phyloP scores from a whole-genome alignment of 2,329 filamentous ascomycete genomes.

The Alternaria infectoria region DNA sequence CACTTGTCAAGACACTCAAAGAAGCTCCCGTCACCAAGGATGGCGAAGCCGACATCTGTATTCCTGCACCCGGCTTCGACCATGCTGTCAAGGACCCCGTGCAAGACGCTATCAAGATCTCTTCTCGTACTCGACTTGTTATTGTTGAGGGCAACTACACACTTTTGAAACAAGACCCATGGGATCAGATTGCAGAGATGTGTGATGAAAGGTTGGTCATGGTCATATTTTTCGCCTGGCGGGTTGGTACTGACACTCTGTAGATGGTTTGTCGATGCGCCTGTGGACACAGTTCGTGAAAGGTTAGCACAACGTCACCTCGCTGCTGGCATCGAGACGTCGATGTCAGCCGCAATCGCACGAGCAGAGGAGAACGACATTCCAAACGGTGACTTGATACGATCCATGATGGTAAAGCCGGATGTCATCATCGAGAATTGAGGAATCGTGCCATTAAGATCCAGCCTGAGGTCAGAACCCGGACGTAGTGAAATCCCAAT shows the following conservation, averaged over 20 bases:
- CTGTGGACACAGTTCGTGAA: slow-evolving; percentile 21
- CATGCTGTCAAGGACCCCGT: slow-evolving; percentile 34
- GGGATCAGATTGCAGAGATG: slow-evolving; percentile 20
- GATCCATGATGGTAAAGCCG: slow-evolving; percentile 24
- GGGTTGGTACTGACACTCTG: not conserved
- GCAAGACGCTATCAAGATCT: slow-evolving; percentile 22
- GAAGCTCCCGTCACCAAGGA: slow-evolving; percentile 20
- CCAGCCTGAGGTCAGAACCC: slow-evolving; percentile 11
- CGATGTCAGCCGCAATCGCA: slow-evolving; percentile 23
- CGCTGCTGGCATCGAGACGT: slow-evolving; percentile 31
- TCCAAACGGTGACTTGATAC: slow-evolving; percentile 32
- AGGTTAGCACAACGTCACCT: slow-evolving; percentile 30
- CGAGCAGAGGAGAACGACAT: slow-evolving; percentile 35
- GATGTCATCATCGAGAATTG: slow-evolving; percentile 27
- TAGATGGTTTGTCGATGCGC: slow-evolving; percentile 35
- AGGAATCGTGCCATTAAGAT: not conserved
- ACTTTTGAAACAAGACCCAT: slow-evolving; percentile 28
- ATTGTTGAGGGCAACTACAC: slow-evolving; percentile 38
- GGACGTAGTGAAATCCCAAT: slow-evolving; percentile 30
- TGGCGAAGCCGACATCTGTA: slow-evolving; percentile 18
- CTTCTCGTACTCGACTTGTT: slow-evolving; percentile 27
- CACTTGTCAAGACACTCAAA: slow-evolving; percentile 22
- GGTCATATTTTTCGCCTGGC: not conserved
- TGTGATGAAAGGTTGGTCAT: slow-evolving; percentile 27
- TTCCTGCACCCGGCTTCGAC: slow-evolving; percentile 33